Percentiles rank a stretch among this genome's conserved stretches.
These are phyloP conservation scores for Amanita brunnescens DNA, from an alignment of 768 basidiomycete species.

Conservation along the genomic window DNA sequence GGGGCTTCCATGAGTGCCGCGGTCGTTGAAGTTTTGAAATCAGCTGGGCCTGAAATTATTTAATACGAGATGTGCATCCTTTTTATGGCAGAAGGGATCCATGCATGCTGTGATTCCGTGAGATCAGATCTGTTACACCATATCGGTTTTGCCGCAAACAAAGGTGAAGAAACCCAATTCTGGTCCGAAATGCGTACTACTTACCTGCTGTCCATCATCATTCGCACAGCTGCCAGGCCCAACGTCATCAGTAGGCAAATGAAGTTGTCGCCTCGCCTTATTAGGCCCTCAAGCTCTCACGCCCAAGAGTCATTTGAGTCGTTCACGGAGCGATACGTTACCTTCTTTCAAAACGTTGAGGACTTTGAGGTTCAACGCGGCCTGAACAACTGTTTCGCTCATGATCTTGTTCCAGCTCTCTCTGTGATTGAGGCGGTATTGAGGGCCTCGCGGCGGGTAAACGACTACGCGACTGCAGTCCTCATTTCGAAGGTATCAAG, in stretches of 20 bases:
- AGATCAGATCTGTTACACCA: too few relatives aligned
- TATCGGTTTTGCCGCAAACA: too few relatives aligned
- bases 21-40: too few relatives aligned
- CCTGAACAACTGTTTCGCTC: conserved; percentile 98
- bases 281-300: conserved; percentile 49
- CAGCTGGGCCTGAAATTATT: too few relatives aligned
- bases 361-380: conserved; percentile 99
- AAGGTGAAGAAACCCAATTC: too few relatives aligned
- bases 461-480: conserved; percentile 97
- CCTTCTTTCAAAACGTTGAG: conserved; percentile 87
- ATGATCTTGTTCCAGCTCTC: conserved; percentile 88
- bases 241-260: conserved; percentile 26
- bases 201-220: too few relatives aligned
- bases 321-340: conserved; percentile 89
- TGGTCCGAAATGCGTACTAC: too few relatives aligned
- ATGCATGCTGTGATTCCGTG: too few relatives aligned
- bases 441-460: conserved; percentile 80
- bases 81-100: too few relatives aligned
- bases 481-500: conserved; percentile 92
- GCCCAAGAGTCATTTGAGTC: conserved; percentile 87
- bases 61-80: too few relatives aligned
- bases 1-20: too few relatives aligned
- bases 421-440: conserved; percentile 81
- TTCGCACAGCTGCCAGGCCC: conserved; percentile 52
- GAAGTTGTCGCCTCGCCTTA: conserved; percentile 34